Base-by-base conservation (phyloP, 495 filamentous ascomycete genomes). In the Xylaria bambusicola region DNA sequence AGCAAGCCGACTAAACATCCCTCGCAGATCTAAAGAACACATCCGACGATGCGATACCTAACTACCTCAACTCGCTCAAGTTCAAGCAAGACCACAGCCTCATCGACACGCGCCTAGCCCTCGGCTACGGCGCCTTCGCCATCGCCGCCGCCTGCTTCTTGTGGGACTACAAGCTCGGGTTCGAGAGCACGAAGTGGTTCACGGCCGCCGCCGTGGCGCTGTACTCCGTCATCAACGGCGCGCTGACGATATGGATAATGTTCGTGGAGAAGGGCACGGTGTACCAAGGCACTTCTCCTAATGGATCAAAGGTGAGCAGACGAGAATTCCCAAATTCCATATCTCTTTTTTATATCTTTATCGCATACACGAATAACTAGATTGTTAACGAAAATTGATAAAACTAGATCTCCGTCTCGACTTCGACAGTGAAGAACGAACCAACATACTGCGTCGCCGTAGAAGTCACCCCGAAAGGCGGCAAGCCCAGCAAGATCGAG, bases 1-100 rank as follows among this genome's bases (percentile, higher is more conserved):
- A 4, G 40, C 23, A 12, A 15, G 18, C 21, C 38, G 21, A 56
- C 26, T 8, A 18, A 20, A 17, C 13, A 15, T 24, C 15, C 40
- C 47, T 29, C 35, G 6, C 67, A 96, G 94, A 97, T 71, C 88
- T 98, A 56, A 98, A 98, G 75, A 96, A 95, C 71, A 95, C 92
- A 18, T 90, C 88, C 67, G 94, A 98, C 79, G 94, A 98, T 69
- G 90, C 92, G 55, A 85, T 98, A 47, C 83, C 87, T n/a, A 89
- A 92, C 74, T 97, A 97, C 76, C 86, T 98, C 49, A 91, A 84
- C 72, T 87, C 83, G 18, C 87, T 97, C 40, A 80, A 84, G 58
- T 97, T 95, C 81, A 80, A 73, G 24, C 92, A 93, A 71, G 85
- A 88, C 64, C 87, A 98, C 80, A 78, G 69, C 58, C 86, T 93